Conservation (phyloP, 202 grass and related monocot genomes). For the Panicum hallii region DNA sequence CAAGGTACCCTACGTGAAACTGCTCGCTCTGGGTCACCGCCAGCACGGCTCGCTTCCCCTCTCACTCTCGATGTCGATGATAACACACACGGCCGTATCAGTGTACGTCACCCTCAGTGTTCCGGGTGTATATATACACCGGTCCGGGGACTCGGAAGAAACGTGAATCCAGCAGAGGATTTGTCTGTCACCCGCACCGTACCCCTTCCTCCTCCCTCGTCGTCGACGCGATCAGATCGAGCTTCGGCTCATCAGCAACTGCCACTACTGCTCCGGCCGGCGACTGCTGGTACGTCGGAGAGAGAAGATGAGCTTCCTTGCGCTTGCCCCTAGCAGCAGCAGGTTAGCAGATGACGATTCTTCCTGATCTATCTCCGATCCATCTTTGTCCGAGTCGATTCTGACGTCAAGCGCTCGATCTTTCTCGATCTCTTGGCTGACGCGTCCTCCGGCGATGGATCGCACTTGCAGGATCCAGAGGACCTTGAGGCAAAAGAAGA, state of each 20-base stretch:
- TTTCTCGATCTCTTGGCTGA: no score
- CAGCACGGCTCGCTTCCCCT: not conserved
- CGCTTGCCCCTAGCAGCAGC: constrained; percentile 20
- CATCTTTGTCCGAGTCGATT: no score
- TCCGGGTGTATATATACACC: not conserved
- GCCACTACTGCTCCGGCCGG: not conserved
- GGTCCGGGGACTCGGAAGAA: not conserved
- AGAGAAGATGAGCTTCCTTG: constrained; percentile 33
- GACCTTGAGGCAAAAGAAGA: constrained; percentile 81
- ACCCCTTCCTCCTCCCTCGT: no score
- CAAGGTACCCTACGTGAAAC: not conserved
- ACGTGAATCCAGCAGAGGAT: no score
- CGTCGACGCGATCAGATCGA: no score
- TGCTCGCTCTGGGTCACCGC: not conserved
- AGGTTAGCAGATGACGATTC: not conserved
- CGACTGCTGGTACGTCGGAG: no score
- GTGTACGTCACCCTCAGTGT: not conserved
- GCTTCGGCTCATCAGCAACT: no score
- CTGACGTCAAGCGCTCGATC: no score
- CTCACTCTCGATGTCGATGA: not conserved
- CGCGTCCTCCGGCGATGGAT: not conserved
- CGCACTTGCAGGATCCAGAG: constrained; percentile 60
- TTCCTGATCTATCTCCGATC: no score
- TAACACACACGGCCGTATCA: not conserved
- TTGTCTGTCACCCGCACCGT: no score